Evolutionary conservation across 2,329 filamentous ascomycete species (phyloP).

Genomic region (Fusarium redolens): DNA sequence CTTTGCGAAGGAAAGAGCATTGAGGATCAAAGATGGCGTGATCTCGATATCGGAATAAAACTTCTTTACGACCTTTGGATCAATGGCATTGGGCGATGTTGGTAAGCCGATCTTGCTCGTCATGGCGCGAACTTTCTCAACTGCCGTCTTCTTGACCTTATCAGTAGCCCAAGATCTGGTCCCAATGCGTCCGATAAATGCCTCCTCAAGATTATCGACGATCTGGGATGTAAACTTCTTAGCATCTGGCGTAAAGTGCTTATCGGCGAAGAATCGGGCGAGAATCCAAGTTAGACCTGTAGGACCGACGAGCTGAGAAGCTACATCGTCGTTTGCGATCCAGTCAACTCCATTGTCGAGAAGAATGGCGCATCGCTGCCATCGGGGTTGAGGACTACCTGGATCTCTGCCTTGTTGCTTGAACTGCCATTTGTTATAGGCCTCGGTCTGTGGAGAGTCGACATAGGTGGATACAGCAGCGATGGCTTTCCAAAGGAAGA

Average conservation of each 20-base stretch:
- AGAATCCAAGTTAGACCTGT: slow-evolving; percentile 72
- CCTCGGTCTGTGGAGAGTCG: slow-evolving; percentile 68
- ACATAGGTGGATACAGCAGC: slow-evolving; percentile 63
- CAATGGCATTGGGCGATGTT: slow-evolving; percentile 69
- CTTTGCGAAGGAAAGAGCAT: slow-evolving; percentile 61
- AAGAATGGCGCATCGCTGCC: background rate
- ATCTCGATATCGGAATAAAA: slow-evolving; percentile 68
- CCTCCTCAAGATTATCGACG: slow-evolving; percentile 74
- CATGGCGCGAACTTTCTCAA: slow-evolving; percentile 74
- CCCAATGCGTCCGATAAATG: slow-evolving; percentile 70
- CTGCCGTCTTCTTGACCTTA: slow-evolving; percentile 67
- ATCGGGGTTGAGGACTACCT: slow-evolving; percentile 3
- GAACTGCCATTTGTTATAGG: slow-evolving; percentile 58
- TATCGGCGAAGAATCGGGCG: slow-evolving; percentile 76
- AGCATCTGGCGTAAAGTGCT: slow-evolving; percentile 74
- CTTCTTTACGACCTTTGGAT: slow-evolving; percentile 63
- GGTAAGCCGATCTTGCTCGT: slow-evolving; percentile 76
- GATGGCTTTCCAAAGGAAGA: slow-evolving; percentile 73
- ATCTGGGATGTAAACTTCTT: slow-evolving; percentile 76
- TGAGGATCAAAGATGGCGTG: slow-evolving; percentile 66
- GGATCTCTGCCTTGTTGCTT: slow-evolving; percentile 53
- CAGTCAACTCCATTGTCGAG: background rate
- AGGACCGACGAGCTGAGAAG: background rate
- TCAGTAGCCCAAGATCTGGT: slow-evolving; percentile 73
- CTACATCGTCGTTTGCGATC: background rate